Evolutionary conservation across 1,284 basidiomycete species (phyloP).

Genomic region (Leccinum subfulvum): DNA sequence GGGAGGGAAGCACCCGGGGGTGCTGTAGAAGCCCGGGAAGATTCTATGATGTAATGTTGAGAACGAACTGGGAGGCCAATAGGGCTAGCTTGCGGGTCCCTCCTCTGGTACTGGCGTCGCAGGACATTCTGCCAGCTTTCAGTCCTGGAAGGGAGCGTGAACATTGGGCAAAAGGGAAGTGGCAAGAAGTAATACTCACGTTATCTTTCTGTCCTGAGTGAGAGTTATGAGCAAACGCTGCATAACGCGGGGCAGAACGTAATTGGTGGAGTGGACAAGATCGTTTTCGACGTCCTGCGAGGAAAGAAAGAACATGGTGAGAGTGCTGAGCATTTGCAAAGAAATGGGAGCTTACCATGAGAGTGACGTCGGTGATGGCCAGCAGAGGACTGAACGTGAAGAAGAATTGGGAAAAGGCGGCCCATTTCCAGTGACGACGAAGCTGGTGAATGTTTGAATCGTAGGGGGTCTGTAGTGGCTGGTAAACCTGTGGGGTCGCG

Average conservation of each 20-base stretch:
- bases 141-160: slow-evolving; percentile 41
- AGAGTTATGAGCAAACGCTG: slow-evolving; percentile 67
- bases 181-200: slow-evolving; percentile 46
- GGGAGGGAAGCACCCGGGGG: slow-evolving; percentile 14
- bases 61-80: slow-evolving; percentile 48
- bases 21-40: slow-evolving; percentile 30
- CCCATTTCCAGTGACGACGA: slow-evolving; percentile 80
- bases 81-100: slow-evolving; percentile 67
- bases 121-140: slow-evolving; percentile 75
- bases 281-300: slow-evolving; percentile 75
- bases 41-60: slow-evolving; percentile 21
- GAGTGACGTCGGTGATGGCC: slow-evolving; percentile 59
- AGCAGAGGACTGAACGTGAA: slow-evolving; percentile 71
- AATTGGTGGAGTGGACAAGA: slow-evolving; percentile 56
- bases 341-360: slow-evolving; percentile 49
- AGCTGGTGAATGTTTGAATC: slow-evolving; percentile 44
- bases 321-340: background rate
- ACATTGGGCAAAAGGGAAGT: slow-evolving; percentile 15
- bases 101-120: slow-evolving; percentile 68
- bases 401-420: slow-evolving; percentile 79
- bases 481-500: slow-evolving; percentile 25
- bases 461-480: slow-evolving; percentile 34
- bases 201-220: slow-evolving; percentile 77
- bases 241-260: slow-evolving; percentile 70
- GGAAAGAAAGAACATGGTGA: slow-evolving; percentile 13